A percentile compares a stretch with the other conserved stretches of the same genome.
phyloP scores from a whole-genome alignment of 176 grass and related monocot genomes.

The Aegilops speltoides region DNA sequence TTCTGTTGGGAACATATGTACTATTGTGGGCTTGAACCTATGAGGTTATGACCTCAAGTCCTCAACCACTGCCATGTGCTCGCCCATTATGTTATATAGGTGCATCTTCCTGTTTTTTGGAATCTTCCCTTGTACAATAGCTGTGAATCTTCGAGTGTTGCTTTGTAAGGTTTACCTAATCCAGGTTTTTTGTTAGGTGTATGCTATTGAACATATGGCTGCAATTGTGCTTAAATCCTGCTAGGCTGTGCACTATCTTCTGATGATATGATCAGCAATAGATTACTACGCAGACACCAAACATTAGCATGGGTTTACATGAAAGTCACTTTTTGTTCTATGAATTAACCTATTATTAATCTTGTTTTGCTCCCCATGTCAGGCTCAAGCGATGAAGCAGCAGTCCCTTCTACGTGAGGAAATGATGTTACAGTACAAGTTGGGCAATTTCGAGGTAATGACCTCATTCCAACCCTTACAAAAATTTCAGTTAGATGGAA shows the following conservation, averaged over 20 bases:
- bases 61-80: not conserved
- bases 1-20: not conserved
- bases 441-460: conserved; percentile 87
- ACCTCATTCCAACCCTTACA: not conserved
- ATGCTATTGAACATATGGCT: conserved; percentile 12
- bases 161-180: not conserved
- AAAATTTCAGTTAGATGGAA: not conserved
- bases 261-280: not conserved
- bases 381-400: conserved; percentile 99
- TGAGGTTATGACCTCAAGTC: not conserved
- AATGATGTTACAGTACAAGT: conserved; percentile 94
- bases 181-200: not conserved
- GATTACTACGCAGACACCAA: not conserved
- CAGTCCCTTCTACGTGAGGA: conserved; percentile 88
- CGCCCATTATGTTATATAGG: not conserved
- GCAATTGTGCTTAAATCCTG: not conserved
- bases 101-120: not conserved
- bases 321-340: not conserved
- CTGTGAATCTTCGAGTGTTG: not conserved
- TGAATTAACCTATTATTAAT: not conserved
- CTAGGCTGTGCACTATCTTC: not conserved
- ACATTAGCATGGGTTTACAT: not conserved
- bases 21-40: not conserved
- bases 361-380: conserved; percentile 20
- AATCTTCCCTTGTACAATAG: not conserved